Base-by-base conservation (phyloP, 306 rosid genomes). In the Cicer yamashitae region DNA sequence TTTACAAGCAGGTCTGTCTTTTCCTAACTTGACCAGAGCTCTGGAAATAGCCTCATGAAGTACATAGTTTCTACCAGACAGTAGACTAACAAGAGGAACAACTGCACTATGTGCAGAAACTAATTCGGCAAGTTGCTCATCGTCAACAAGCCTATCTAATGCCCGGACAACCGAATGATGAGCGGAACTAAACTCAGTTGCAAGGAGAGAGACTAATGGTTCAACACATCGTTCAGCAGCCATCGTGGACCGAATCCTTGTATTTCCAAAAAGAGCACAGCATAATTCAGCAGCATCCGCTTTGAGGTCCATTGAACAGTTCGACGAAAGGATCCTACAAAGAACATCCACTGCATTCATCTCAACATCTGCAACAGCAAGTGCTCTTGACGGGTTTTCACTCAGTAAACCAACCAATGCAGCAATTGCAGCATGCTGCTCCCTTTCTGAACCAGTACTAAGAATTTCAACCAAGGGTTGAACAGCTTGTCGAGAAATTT, bases 271-370 rank as follows among this genome's bases (percentile, higher is more conserved):
- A 66, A 92, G 97, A 78, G 90, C 99, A 73, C 96, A 86, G 15
- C 98, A 90, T 84, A 96, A 74, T 79, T 96, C 99, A 52, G 99
- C 98, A 40, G 99, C 99, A 77, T 92, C 99, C 65, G 96, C 97
- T 84, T 89, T 96, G 83, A 96, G 88, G 68, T 92, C 99, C 88
- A 86, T 87, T 3, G 99, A 89, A 83, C 97, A 90, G 83, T 83
- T 81, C 15, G 98, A 89, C 25, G 98, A 96, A 80, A 96, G 96
- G 79, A 96, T 91, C 89, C 89, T 88, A 83, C 96, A 96, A 81
- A 96, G 98, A 80, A 96, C 98, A 87, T 96, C 99, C 57, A 96
- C 96, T 74, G 99, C 99, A 83, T 96, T 96, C 96, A 92, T 92
- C 84, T 96, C 99, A 79, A 96, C 97, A 72, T 96, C 99, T 70